phyloP scores from a whole-genome alignment of 2,329 filamentous ascomycete genomes.

The Alternaria sp. region DNA sequence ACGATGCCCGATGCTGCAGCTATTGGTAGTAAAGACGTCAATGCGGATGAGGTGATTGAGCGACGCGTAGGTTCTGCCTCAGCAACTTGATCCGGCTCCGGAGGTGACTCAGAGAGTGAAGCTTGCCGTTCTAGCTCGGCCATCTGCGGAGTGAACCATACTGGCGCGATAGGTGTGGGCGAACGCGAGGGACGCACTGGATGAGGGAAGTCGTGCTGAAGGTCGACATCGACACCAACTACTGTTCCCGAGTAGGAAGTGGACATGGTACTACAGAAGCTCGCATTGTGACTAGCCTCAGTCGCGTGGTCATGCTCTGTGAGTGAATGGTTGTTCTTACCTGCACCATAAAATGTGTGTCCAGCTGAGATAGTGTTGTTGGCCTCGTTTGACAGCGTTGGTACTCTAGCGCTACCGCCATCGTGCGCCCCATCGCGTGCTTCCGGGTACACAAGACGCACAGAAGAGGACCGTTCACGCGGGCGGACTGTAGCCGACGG shows the following conservation, averaged over 20 bases:
- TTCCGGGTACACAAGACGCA: conserved; percentile 24
- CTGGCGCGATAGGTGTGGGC: conserved; percentile 26
- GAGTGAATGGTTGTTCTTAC: conserved; percentile 23
- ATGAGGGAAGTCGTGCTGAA: conserved; percentile 28
- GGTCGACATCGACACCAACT: conserved; percentile 44
- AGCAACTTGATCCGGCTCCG: conserved; percentile 3
- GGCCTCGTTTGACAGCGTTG: conserved; percentile 19
- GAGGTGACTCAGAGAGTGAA: conserved; percentile 13
- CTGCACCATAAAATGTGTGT: conserved; percentile 29
- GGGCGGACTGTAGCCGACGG: conserved; percentile 16
- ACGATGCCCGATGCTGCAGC: conserved; percentile 47
- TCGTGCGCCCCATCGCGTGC: conserved; percentile 28
- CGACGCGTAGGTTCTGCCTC: conserved; percentile 7
- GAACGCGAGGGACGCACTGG: conserved; percentile 26
- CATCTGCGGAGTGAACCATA: conserved; percentile 36
- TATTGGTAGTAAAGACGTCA: conserved; percentile 45
- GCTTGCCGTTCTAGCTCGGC: conserved; percentile 25
- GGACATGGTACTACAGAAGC: conserved; percentile 44
- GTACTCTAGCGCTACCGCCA: conserved; percentile 14
- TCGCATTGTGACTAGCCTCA: conserved; percentile 33
- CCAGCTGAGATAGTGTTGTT: conserved; percentile 28
- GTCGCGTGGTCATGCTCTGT: conserved; percentile 21
- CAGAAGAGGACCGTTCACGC: conserved; percentile 21
- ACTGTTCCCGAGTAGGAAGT: conserved; percentile 45
- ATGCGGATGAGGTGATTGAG: conserved; percentile 44